Percentiles rank a stretch among this genome's conserved stretches.
These are phyloP conservation scores for Marasmius sp. DNA, from an alignment of 1,284 basidiomycete species.

Conservation along the genomic window DNA sequence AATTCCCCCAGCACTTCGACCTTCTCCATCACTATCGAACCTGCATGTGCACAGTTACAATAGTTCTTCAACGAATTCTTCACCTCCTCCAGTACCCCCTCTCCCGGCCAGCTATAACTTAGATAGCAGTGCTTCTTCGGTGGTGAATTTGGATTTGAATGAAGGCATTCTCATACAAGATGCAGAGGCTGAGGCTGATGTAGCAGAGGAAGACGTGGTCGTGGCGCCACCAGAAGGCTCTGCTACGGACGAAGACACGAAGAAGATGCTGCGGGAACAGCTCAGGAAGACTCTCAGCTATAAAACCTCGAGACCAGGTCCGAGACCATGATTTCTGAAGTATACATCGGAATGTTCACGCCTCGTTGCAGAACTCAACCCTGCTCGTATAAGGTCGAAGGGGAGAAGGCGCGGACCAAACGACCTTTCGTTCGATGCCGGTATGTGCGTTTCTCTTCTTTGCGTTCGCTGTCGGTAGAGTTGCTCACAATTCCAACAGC, in stretches of 20 bases:
- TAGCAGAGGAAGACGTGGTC: slow-evolving; percentile 46
- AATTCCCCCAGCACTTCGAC: slow-evolving; percentile 40
- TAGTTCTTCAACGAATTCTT: slow-evolving; percentile 19
- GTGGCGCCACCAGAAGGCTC: slow-evolving; percentile 37
- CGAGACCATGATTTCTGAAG: background rate
- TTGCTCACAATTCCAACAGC: slow-evolving; percentile 24
- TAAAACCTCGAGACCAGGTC: slow-evolving; percentile 32
- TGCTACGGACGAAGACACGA: slow-evolving; percentile 54
- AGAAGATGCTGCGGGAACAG: slow-evolving; percentile 66
- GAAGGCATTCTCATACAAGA: slow-evolving; percentile 71
- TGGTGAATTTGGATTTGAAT: slow-evolving; percentile 58
- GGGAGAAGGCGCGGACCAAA: background rate
- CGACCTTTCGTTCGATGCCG: slow-evolving; percentile 8
- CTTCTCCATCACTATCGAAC: slow-evolving; percentile 44
- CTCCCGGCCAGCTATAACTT: slow-evolving; percentile 30
- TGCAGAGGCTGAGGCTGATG: slow-evolving; percentile 56
- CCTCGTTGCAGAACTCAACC: background rate
- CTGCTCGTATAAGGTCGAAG: background rate
- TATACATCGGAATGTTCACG: background rate
- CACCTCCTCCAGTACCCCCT: slow-evolving; percentile 25
- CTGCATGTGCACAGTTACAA: slow-evolving; percentile 44
- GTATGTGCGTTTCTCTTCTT: slow-evolving; percentile 10
- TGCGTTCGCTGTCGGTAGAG: slow-evolving; percentile 10
- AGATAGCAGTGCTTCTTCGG: slow-evolving; percentile 67
- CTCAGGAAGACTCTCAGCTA: slow-evolving; percentile 63